Evolutionary conservation across 2,329 filamentous ascomycete genomes (phyloP).

Genomic region (Rutstroemia sydowiana): DNA sequence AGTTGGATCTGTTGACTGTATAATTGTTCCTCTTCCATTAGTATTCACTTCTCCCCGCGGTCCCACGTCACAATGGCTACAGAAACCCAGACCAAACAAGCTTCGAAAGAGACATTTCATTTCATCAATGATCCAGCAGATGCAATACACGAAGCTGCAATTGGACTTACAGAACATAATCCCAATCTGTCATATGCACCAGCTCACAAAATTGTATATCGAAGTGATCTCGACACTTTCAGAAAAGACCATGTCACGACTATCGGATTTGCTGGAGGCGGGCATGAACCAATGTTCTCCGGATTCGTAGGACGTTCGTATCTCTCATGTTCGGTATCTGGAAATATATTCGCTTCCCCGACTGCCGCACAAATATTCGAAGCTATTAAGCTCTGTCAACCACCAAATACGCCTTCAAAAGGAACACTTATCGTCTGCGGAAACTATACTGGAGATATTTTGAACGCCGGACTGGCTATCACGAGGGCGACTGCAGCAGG

Average conservation of each 20-base stretch:
- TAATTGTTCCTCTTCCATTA: background rate
- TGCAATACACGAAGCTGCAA: conserved; percentile 23
- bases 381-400: conserved; percentile 25
- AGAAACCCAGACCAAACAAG: conserved; percentile 16
- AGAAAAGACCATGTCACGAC: conserved; percentile 24
- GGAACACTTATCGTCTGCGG: conserved; percentile 31
- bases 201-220: conserved; percentile 23
- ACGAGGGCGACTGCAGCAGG: conserved; percentile 29
- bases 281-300: conserved; percentile 34
- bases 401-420: conserved; percentile 10
- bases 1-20: too few relatives aligned
- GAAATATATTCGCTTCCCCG: conserved; percentile 35
- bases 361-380: conserved; percentile 36
- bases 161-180: conserved; percentile 21
- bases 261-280: conserved; percentile 25
- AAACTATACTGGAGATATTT: conserved; percentile 37
- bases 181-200: conserved; percentile 18
- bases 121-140: conserved; percentile 23
- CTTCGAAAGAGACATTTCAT: conserved; percentile 22
- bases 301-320: conserved; percentile 36
- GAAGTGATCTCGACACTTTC: conserved; percentile 22
- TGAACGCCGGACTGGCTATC: conserved; percentile 35
- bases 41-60: conserved; percentile 11
- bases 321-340: conserved; percentile 34
- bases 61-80: conserved; percentile 18